Conservation (phyloP, 164 flowering plant genomes). For the Tinospora cordifolia region DNA sequence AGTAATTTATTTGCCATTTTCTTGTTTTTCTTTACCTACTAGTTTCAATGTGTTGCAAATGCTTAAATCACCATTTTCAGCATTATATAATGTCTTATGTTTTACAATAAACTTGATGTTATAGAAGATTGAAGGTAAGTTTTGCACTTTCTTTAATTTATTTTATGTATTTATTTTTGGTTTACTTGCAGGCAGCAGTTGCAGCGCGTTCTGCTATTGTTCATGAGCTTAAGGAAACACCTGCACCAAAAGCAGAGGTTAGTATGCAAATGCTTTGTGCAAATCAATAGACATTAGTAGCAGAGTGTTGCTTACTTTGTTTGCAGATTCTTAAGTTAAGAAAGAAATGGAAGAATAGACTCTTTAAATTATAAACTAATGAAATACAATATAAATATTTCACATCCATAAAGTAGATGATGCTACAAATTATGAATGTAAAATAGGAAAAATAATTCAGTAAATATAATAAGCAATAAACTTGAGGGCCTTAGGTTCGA, state of each 20-base stretch:
- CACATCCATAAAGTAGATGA: too few species aligned
- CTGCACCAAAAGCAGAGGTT: slow-evolving; percentile 48
- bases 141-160: background rate
- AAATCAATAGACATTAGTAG: background rate
- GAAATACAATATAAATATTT: too few species aligned
- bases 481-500: too few species aligned
- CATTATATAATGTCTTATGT: background rate
- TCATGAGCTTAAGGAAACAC: slow-evolving; percentile 50
- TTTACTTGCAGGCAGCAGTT: slow-evolving; percentile 43
- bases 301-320: too few species aligned
- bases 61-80: background rate
- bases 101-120: background rate
- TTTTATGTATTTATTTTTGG: background rate
- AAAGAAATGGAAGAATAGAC: too few species aligned
- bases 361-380: too few species aligned
- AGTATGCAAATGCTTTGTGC: slow-evolving; percentile 6
- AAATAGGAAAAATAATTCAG: too few species aligned
- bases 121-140: background rate
- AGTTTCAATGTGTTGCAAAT: background rate
- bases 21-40: background rate
- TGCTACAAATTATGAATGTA: too few species aligned
- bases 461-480: too few species aligned
- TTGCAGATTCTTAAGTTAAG: too few species aligned
- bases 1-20: slow-evolving; percentile 27
- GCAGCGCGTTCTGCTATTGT: slow-evolving; percentile 24